Conservation (phyloP, 139 green algal species). For the Pleodorina starrii region DNA sequence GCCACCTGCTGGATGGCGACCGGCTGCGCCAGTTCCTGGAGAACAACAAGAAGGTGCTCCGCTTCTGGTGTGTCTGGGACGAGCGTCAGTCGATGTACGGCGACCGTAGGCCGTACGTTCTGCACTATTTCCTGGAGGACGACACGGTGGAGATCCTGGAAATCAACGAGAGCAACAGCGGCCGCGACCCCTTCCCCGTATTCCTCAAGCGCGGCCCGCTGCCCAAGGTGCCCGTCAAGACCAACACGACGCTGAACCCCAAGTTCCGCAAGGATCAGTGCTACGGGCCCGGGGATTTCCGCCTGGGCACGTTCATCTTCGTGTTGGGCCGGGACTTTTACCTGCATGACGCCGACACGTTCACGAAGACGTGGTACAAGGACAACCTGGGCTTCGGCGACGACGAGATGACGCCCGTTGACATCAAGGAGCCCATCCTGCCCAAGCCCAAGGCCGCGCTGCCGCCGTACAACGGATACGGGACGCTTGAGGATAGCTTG, state of each 20-base stretch:
- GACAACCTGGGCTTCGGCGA: slow-evolving; percentile 75
- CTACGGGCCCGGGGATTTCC: slow-evolving; percentile 84
- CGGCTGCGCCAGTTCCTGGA: slow-evolving; percentile 84
- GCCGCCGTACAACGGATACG: slow-evolving; percentile 88
- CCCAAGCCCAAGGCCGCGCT: slow-evolving; percentile 66
- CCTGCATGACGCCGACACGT: slow-evolving; percentile 90
- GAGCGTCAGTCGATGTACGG: slow-evolving; percentile 85
- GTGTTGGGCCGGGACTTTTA: slow-evolving; percentile 88
- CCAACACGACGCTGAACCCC: slow-evolving; percentile 49
- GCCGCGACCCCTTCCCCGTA: slow-evolving; percentile 88
- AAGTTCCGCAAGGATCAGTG: slow-evolving; percentile 68
- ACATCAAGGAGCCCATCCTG: slow-evolving; percentile 73
- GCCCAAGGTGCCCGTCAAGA: slow-evolving; percentile 70
- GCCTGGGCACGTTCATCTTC: slow-evolving; percentile 78
- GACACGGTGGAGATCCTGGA: slow-evolving; percentile 95
- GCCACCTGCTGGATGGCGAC: slow-evolving; percentile 78
- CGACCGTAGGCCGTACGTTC: slow-evolving; percentile 86
- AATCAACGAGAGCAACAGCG: slow-evolving; percentile 85
- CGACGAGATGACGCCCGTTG: slow-evolving; percentile 75
- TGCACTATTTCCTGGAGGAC: slow-evolving; percentile 96
- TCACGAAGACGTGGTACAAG: slow-evolving; percentile 83
- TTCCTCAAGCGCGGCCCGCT: slow-evolving; percentile 88
- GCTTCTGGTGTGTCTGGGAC: slow-evolving; percentile 89
- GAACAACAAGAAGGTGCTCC: slow-evolving; percentile 73
- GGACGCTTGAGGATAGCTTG: slow-evolving; percentile 84